These are phyloP conservation scores for Trametes sp. DNA, from an alignment of 1,284 basidiomycete genomes.

Conservation along the genomic window DNA sequence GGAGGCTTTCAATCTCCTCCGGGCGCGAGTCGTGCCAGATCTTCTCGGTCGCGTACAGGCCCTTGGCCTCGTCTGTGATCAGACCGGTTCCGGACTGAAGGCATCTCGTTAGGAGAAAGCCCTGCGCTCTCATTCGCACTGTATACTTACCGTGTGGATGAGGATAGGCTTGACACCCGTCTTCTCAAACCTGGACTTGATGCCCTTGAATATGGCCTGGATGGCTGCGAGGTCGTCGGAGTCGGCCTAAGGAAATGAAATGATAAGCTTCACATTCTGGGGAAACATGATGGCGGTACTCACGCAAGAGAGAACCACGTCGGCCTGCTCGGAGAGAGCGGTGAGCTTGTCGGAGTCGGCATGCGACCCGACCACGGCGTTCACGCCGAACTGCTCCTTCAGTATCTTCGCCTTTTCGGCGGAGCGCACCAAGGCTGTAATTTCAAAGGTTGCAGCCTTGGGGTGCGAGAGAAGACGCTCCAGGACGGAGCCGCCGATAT, in stretches of 20 bases:
- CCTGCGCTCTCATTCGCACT: no score
- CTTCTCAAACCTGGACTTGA: conserved; percentile 12
- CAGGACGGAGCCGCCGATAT: conserved; percentile 35
- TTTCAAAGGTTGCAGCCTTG: conserved; percentile 22
- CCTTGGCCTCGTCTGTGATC: conserved; percentile 22
- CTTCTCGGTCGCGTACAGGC: conserved; percentile 24
- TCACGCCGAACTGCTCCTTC: conserved; percentile 31
- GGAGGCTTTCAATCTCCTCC: conserved; percentile 42
- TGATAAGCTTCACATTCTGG: no score
- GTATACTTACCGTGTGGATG: conserved; percentile 20
- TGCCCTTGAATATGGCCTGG: conserved; percentile 11
- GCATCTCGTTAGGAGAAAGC: background rate
- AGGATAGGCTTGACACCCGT: conserved; percentile 15
- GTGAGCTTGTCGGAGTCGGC: conserved; percentile 29
- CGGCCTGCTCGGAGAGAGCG: conserved; percentile 24
- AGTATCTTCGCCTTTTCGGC: conserved; percentile 37
- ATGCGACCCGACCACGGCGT: conserved; percentile 31
- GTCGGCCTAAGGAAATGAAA: conserved; percentile 42
- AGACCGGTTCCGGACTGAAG: conserved; percentile 11
- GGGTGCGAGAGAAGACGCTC: conserved; percentile 31
- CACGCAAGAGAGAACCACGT: conserved; percentile 35
- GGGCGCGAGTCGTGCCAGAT: conserved; percentile 47
- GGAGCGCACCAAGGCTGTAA: conserved; percentile 32
- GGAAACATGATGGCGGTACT: conserved; percentile 18
- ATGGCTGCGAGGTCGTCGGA: conserved; percentile 39